These are phyloP conservation scores for Mycosphaerelloides madeirae DNA, from an alignment of 2,329 filamentous ascomycete species.

Conservation along the genomic window DNA sequence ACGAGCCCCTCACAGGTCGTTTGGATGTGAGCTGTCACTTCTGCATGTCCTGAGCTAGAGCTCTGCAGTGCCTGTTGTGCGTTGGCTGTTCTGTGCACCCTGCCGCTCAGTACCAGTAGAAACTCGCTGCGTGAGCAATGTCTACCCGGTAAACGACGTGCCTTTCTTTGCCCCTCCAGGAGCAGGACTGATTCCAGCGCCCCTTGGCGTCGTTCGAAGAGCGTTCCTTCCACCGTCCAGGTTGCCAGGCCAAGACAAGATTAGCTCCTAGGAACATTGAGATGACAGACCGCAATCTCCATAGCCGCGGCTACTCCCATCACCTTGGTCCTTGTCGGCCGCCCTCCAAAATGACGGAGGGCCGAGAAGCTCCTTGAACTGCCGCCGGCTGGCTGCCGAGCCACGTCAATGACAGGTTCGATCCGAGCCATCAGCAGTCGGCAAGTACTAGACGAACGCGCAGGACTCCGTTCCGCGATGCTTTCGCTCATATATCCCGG, in stretches of 20 bases:
- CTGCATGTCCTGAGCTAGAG: conserved; percentile 14
- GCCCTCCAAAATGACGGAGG: neutral
- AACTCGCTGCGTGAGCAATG: conserved; percentile 11
- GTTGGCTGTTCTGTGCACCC: conserved; percentile 14
- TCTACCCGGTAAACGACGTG: conserved; percentile 14
- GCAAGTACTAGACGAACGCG: conserved; percentile 15
- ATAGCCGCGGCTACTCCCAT: neutral
- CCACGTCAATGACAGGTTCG: conserved; percentile 17
- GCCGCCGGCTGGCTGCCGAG: conserved; percentile 13
- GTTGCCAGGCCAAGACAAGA: too few relatives aligned
- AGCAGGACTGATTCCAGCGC: too few relatives aligned
- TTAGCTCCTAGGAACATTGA: neutral
- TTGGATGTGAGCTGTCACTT: conserved; percentile 13
- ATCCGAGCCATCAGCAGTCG: conserved; percentile 13
- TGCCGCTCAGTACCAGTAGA: conserved; percentile 20
- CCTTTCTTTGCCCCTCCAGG: too few relatives aligned
- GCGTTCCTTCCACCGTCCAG: too few relatives aligned
- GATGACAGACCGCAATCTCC: neutral
- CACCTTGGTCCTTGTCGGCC: neutral
- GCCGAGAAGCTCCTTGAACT: conserved; percentile 6
- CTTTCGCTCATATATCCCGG: conserved; percentile 8
- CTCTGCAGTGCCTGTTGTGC: conserved; percentile 5
- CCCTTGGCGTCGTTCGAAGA: too few relatives aligned
- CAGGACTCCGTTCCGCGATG: conserved; percentile 9
- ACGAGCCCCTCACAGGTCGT: neutral